Base-by-base conservation (phyloP, 1,284 basidiomycete species). In the Cutaneotrichosporon spelunceum region DNA sequence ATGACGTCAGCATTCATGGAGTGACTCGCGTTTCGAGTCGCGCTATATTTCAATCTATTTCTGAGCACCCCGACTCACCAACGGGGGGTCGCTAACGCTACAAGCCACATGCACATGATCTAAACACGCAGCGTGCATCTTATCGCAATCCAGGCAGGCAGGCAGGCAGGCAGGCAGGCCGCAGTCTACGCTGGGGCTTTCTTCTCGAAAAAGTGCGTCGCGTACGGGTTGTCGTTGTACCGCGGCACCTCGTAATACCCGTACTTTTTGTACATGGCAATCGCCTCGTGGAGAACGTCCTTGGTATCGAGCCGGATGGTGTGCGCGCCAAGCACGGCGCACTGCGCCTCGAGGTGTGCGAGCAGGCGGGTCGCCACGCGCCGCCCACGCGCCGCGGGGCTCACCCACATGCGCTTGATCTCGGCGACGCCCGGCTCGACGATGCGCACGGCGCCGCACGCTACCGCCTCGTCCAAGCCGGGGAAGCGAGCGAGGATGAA, bases 321-420 rank as follows among this genome's bases (percentile, higher is more conserved):
- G 4, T 30, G 26, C 4, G 48, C 48, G 19, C 27, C 26, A 10
- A 50, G 26, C 4, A 14, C 48, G 48, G 30, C 27, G 19, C 24
- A 26, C 26, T 27, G 26, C 14, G 14, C 19, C 14, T 50, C 48
- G 16, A 50, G 27, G 26, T 50, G 27, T 4, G 14, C 48, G 14
- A 50, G 26, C 4, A 50, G 26, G 8, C 48, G 48, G 8, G 24
- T 50, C 6, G 48, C 48, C 9, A 50, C 48, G 26, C 48, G 48
- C 13, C 26, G 26, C 7, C 48, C 48, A 1, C 48, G 24, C 3
- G 48, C 48, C 11, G 27, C 26, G 4, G 48, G 48, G 19, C 13
- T 27, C 14, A 50, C 48, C 48, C 48, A 50, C 48, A 50, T 50
- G 5, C 48, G 48, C 48, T 50, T 50, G 27, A 50, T 50, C 48